These are phyloP conservation scores for Arbutus unedo DNA, from an alignment of 148 eudicot genomes.

Conservation along the genomic window DNA sequence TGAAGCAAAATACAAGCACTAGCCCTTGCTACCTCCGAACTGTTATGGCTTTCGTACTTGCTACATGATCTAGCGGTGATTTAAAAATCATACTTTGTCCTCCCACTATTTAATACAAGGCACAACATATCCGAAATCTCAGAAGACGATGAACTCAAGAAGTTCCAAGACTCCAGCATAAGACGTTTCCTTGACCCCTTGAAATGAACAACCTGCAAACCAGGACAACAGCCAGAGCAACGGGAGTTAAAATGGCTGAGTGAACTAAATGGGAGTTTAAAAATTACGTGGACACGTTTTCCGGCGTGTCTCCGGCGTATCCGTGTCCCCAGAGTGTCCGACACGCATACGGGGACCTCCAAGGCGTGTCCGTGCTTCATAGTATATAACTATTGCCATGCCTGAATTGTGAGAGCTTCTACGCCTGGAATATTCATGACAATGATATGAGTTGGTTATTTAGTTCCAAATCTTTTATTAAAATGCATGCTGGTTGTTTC, in stretches of 20 bases:
- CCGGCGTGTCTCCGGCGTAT: too few relatives aligned
- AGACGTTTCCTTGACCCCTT: conserved; percentile 96
- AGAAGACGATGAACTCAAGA: conserved; percentile 44
- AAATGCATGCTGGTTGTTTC: conserved; percentile 1
- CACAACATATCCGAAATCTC: conserved; percentile 77
- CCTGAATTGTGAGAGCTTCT: not conserved
- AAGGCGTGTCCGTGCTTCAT: too few relatives aligned
- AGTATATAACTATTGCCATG: conserved; percentile 6
- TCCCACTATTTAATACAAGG: conserved; percentile 76
- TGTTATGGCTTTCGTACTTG: too few relatives aligned
- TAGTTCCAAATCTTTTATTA: not conserved
- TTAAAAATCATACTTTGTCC: conserved; percentile 85
- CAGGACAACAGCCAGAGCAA: not conserved
- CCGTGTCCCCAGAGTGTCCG: too few relatives aligned
- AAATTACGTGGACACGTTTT: too few relatives aligned
- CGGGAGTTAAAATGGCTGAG: not conserved
- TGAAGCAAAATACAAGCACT: too few relatives aligned
- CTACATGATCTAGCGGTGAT: too few relatives aligned
- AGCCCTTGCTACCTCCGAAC: too few relatives aligned
- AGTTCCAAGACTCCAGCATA: conserved; percentile 96
- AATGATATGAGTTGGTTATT: not conserved
- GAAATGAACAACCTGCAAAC: conserved; percentile 78
- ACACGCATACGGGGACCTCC: too few relatives aligned
- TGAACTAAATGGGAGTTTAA: too few relatives aligned
- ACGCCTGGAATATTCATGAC: not conserved